A percentile compares a stretch with the other conserved stretches of the same genome.
phyloP scores from a whole-genome alignment of 2,329 filamentous ascomycete genomes.

The Aspergillus uvarum region DNA sequence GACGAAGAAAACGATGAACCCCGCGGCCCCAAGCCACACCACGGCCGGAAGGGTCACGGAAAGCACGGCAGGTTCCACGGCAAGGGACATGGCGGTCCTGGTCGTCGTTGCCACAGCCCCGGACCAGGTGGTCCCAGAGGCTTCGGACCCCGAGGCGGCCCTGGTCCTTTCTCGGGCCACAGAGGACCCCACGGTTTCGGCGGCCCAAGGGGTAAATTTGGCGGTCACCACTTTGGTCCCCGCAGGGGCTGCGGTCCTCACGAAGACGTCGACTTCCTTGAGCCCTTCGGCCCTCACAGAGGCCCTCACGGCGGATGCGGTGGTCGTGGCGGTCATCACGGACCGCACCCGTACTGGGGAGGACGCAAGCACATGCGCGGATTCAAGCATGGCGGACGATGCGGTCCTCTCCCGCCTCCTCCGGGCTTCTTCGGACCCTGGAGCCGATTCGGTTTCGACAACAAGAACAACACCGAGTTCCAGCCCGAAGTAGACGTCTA shows the following conservation, averaged over 20 bases:
- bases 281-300: neutral
- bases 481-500: slow-evolving; percentile 8
- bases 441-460: neutral
- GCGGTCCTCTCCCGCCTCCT: neutral
- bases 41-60: neutral
- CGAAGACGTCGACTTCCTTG: neutral
- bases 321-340: neutral
- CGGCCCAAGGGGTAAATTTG: neutral
- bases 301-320: neutral
- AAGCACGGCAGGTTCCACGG: neutral
- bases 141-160: too few species aligned
- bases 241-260: neutral
- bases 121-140: neutral
- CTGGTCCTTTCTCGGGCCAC: neutral
- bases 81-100: neutral
- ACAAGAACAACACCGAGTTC: neutral
- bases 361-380: slow-evolving; percentile 3
- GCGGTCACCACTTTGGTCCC: neutral
- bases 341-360: neutral
- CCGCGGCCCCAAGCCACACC: neutral
- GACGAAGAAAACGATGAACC: neutral
- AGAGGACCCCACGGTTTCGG: neutral
- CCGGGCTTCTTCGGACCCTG: neutral
- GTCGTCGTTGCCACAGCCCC: neutral
- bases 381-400: slow-evolving; percentile 1